Percentiles rank a stretch among this genome's conserved stretches.
phyloP scores from a whole-genome alignment of 2,329 filamentous ascomycete genomes.

The Nemania serpens region DNA sequence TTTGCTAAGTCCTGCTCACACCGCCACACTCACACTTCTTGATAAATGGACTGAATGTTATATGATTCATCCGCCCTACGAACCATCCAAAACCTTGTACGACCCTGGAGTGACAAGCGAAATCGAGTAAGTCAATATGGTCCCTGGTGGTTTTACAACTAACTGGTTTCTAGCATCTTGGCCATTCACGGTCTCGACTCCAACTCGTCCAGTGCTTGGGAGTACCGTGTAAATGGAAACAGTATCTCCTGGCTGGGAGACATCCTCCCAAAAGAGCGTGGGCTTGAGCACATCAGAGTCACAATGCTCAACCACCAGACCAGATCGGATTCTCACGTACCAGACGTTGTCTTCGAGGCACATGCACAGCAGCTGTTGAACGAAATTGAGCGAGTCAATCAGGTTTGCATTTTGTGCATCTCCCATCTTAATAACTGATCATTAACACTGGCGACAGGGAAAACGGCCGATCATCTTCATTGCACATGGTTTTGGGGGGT shows the following conservation, averaged over 20 bases:
- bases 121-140: too few relatives aligned
- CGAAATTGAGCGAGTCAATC: neutral
- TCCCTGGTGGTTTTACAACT: too few relatives aligned
- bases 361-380: neutral
- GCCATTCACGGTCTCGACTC: neutral
- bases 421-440: neutral
- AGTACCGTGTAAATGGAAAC: neutral
- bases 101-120: too few relatives aligned
- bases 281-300: neutral
- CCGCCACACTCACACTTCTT: too few relatives aligned
- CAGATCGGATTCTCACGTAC: neutral
- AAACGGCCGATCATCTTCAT: neutral
- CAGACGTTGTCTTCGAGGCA: neutral
- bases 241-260: neutral
- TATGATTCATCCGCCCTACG: too few relatives aligned
- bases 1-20: too few relatives aligned
- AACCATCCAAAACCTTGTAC: too few relatives aligned
- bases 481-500: neutral
- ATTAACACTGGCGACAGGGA: neutral
- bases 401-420: neutral
- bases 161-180: too few relatives aligned
- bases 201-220: neutral
- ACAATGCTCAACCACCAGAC: neutral
- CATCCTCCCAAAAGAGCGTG: neutral
- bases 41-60: too few relatives aligned